Base-by-base conservation (phyloP, 2,329 filamentous ascomycete species). In the Stromatinia cepivora region DNA sequence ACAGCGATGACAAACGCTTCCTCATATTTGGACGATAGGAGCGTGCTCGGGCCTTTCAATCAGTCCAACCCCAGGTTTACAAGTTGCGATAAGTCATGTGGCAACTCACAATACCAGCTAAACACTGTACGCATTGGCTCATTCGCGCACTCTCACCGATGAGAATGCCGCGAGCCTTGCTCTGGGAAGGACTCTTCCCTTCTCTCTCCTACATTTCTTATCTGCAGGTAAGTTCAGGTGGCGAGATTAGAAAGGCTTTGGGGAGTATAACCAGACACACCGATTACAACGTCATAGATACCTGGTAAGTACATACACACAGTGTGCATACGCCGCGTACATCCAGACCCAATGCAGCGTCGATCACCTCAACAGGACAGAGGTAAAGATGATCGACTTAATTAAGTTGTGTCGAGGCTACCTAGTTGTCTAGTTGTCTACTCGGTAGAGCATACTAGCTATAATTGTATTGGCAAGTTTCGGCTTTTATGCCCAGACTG, bases 271-370 rank as follows among this genome's bases (percentile, higher is more conserved):
- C 34, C 59, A 36, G 45, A 50, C 46, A 48, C 13, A 36, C 59
- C 31, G 59, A 63, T 36, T 34, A 63, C 59, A 63, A 45, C 28
- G 59, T 62, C 59, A 62, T 50, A 62, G 59, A 45, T 42, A 22
- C 46, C 46, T n/a, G 20, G 6, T 4, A 42, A 42, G 39, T 42
- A n/a, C 34, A 57, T 39, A 39, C 31, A 39, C 54, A n/a, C 10
- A 39, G 15, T 15, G 42, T 45, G 46, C n/a, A 46, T 13, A 20
- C 28, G 22, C 46, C 46, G 9, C 53, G 22, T n/a, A 17, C 22
- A 36, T 20, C 56, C 36, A 58, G 56, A 42, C 36, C 36, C n/a
- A 48, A 46, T 62, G 59, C 45, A 50, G 45, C 59, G 45, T 62
- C 45, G 31, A 62, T 62, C 45, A n/a, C 59, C 59, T 17, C 36